Percentiles rank a stretch among this genome's conserved stretches.
phyloP scores from a whole-genome alignment of 1,284 basidiomycete genomes.

The Sanghuangporus sanghuang region DNA sequence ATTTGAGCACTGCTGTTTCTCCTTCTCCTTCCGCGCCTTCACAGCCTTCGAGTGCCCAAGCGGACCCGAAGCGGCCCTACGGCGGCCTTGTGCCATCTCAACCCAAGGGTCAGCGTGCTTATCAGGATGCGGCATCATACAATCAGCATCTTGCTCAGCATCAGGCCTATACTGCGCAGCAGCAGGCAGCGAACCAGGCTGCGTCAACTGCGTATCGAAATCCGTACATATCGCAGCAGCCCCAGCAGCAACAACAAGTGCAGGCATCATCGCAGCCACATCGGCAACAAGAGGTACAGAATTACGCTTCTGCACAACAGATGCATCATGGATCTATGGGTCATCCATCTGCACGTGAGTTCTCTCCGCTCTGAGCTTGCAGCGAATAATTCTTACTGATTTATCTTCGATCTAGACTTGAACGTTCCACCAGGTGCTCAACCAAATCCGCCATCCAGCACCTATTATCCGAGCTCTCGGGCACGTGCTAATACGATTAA shows the following conservation, averaged over 20 bases:
- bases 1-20: slow-evolving; percentile 22
- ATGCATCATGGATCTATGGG: slow-evolving; percentile 9
- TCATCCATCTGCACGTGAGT: slow-evolving; percentile 5
- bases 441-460: slow-evolving; percentile 52
- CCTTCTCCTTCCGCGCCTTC: slow-evolving; percentile 27
- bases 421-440: slow-evolving; percentile 34
- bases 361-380: neutral
- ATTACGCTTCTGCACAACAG: slow-evolving; percentile 9
- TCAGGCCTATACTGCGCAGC: slow-evolving; percentile 87
- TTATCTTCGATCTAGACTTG: neutral
- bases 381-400: neutral
- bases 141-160: slow-evolving; percentile 94
- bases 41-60: slow-evolving; percentile 22
- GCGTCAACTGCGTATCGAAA: slow-evolving; percentile 65
- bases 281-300: slow-evolving; percentile 13
- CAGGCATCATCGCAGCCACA: slow-evolving; percentile 21
- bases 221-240: slow-evolving; percentile 56
- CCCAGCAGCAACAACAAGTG: slow-evolving; percentile 33
- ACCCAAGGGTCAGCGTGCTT: slow-evolving; percentile 76
- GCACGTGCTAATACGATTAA: slow-evolving; percentile 87
- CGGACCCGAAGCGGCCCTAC: slow-evolving; percentile 84
- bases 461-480: slow-evolving; percentile 66
- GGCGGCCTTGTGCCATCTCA: slow-evolving; percentile 87
- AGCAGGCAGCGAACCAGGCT: slow-evolving; percentile 61
- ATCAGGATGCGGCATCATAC: slow-evolving; percentile 90